These are phyloP conservation scores for Fusarium sp. DNA, from an alignment of 2,329 filamentous ascomycete genomes.

Conservation along the genomic window DNA sequence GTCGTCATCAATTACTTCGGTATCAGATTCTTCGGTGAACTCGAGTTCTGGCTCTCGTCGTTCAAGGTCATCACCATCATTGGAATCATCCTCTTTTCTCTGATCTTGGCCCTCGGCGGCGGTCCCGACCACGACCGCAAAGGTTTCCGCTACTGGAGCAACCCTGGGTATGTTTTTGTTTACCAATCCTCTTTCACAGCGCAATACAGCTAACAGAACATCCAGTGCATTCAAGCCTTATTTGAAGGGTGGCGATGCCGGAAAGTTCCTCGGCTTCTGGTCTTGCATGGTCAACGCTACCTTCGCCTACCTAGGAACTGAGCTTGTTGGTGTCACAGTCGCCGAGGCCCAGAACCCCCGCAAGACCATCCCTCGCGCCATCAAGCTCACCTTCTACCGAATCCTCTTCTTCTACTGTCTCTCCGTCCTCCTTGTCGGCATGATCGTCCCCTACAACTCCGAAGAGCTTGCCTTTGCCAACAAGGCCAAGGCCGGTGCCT, in stretches of 20 bases:
- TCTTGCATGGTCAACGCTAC: slow-evolving; percentile 80
- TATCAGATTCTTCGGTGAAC: slow-evolving; percentile 76
- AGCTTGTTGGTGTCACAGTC: slow-evolving; percentile 82
- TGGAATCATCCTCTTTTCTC: slow-evolving; percentile 73
- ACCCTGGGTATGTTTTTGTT: slow-evolving; percentile 60
- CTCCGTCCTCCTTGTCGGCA: slow-evolving; percentile 79
- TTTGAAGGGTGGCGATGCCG: slow-evolving; percentile 51
- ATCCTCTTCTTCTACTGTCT: slow-evolving; percentile 85
- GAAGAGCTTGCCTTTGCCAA: slow-evolving; percentile 69
- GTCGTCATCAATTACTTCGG: slow-evolving; percentile 77
- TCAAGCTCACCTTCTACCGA: slow-evolving; percentile 84
- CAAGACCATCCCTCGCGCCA: slow-evolving; percentile 80
- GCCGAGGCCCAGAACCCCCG: slow-evolving; percentile 85
- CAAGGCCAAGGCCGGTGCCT: slow-evolving; percentile 54
- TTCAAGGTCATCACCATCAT: slow-evolving; percentile 78
- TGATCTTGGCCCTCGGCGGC: slow-evolving; percentile 74
- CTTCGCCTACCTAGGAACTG: slow-evolving; percentile 83
- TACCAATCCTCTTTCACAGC: no score
- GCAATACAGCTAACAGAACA: background rate
- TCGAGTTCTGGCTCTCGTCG: slow-evolving; percentile 72
- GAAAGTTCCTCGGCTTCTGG: slow-evolving; percentile 75
- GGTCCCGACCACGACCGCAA: slow-evolving; percentile 72
- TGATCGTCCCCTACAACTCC: slow-evolving; percentile 81
- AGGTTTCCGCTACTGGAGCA: slow-evolving; percentile 75
- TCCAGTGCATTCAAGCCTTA: slow-evolving; percentile 55